These are phyloP conservation scores for Cercospora zeae-maydis DNA, from an alignment of 2,329 filamentous ascomycete genomes.

Conservation along the genomic window DNA sequence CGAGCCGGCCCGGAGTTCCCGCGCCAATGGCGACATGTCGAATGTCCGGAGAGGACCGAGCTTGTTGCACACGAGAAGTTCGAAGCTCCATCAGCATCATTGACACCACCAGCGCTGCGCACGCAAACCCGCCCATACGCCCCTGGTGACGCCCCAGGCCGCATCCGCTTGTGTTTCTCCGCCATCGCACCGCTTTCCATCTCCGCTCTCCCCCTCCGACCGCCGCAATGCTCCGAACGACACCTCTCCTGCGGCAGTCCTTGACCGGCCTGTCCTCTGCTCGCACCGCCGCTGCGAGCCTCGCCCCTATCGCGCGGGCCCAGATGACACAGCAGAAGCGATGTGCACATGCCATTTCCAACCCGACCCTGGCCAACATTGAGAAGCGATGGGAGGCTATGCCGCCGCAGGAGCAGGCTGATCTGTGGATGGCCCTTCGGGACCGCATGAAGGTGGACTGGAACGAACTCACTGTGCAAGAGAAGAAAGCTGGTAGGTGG, in stretches of 20 bases:
- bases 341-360: conserved; percentile 89
- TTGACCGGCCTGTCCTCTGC: conserved; percentile 22
- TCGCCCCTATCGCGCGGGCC: conserved; percentile 22
- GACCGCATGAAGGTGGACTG: conserved; percentile 99
- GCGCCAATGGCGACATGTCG: background rate
- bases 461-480: conserved; percentile 88
- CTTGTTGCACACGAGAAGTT: conserved; percentile 3
- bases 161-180: conserved; percentile 5
- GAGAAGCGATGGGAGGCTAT: conserved; percentile 99
- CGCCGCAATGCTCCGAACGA: conserved; percentile 25
- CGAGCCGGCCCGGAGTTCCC: background rate
- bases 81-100: conserved; percentile 5
- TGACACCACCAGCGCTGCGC: conserved; percentile 8
- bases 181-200: background rate
- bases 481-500: conserved; percentile 85
- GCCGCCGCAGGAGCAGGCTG: conserved; percentile 98
- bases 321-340: conserved; percentile 43
- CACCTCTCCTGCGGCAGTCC: conserved; percentile 25
- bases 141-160: conserved; percentile 4
- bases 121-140: background rate
- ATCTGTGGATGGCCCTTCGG: conserved; percentile 96
- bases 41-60: background rate
- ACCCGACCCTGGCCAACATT: conserved; percentile 94
- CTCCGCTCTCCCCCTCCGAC: conserved; percentile 14
- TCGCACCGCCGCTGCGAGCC: conserved; percentile 21